Evolutionary conservation across 2,329 filamentous ascomycete genomes (phyloP).

Genomic region (Ophidiomyces ophidiicola): DNA sequence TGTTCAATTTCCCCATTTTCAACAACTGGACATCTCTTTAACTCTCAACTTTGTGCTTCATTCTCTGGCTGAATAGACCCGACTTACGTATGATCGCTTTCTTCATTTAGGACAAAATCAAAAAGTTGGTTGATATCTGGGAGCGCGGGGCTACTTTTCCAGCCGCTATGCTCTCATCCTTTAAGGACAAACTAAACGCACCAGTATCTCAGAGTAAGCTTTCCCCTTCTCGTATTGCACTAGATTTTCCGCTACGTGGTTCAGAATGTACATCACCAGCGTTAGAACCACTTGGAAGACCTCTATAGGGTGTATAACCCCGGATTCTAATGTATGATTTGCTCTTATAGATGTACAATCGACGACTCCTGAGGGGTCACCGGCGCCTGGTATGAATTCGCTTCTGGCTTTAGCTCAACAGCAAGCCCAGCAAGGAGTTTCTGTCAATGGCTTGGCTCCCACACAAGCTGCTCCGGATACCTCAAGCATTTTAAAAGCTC

Average conservation of each 20-base stretch:
- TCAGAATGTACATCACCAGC: conserved; percentile 6
- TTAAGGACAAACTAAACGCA: conserved; percentile 66
- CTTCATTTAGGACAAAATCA: conserved; percentile 74
- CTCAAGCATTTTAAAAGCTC: conserved; percentile 59
- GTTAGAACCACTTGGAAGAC: conserved; percentile 8
- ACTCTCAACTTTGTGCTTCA: conserved; percentile 10
- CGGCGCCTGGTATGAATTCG: conserved; percentile 34
- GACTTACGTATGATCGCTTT: conserved; percentile 40
- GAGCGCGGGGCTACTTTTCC: conserved; percentile 91
- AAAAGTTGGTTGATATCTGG: conserved; percentile 94
- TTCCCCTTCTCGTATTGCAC: conserved; percentile 18
- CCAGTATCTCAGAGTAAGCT: conserved; percentile 52
- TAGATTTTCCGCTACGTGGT: conserved; percentile 4
- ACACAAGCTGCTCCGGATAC: conserved; percentile 41
- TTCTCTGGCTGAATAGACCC: conserved; percentile 25
- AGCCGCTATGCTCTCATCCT: conserved; percentile 60
- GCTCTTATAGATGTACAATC: conserved; percentile 46
- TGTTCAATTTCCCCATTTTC: conserved; percentile 1
- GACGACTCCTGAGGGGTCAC: conserved; percentile 54
- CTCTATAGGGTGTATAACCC: conserved; percentile 14
- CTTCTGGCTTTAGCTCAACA: conserved; percentile 27
- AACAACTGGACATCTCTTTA: conserved; percentile 2
- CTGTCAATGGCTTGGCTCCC: conserved; percentile 17
- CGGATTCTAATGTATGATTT: conserved; percentile 21
- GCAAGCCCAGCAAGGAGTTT: conserved; percentile 19